Evolutionary conservation across 495 filamentous ascomycete genomes (phyloP), one percentile per base, ranked within the genome.

Genomic region (Ascodesmis nigricans): DNA sequence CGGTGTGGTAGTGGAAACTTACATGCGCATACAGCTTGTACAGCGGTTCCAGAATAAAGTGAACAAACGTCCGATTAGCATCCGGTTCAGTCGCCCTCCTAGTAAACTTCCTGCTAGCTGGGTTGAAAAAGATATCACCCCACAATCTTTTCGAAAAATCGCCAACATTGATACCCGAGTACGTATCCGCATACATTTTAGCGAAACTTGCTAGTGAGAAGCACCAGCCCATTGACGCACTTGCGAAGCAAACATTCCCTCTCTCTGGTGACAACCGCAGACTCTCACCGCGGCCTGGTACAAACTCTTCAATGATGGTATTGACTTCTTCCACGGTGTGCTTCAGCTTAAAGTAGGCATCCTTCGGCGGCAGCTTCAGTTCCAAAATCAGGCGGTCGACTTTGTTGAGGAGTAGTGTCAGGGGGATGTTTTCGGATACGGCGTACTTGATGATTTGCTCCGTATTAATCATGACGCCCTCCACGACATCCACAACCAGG

Each of bases 261-360:
- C 83, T 92, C 54, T 95, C 87, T 0, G 87, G 87, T 45, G 84
- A 95, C 40, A 97, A 47, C 42, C 90, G 71, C 55, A 67, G 64
- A 39, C 61, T 64, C 50, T 78, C 80, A 9, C 83, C 83, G 45
- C 71, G 71, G 2, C 82, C 82, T 2, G 87, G 87, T 7, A 83
- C 59, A 5, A 75, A 70, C 47, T 71, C 78, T 43, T 92, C 83
- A 50, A 97, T 95, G 46, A 82, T 62, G 0, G 78, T 93, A 55
- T 97, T 97, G 47, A 95, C 80, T 54, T 95, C 79, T 55, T 97
- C 87, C 45, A 97, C 73, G 15, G 91, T 83, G 56, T 95, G 84
- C 49, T 93, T 95, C 32, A 97, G 55, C 58, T 97, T 97, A 66
- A 92, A 95, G 54, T 95, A 97, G 16, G 87, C 87, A 52, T 97